phyloP scores from a whole-genome alignment of 768 basidiomycete species.

The Clitopilus hobsonii region DNA sequence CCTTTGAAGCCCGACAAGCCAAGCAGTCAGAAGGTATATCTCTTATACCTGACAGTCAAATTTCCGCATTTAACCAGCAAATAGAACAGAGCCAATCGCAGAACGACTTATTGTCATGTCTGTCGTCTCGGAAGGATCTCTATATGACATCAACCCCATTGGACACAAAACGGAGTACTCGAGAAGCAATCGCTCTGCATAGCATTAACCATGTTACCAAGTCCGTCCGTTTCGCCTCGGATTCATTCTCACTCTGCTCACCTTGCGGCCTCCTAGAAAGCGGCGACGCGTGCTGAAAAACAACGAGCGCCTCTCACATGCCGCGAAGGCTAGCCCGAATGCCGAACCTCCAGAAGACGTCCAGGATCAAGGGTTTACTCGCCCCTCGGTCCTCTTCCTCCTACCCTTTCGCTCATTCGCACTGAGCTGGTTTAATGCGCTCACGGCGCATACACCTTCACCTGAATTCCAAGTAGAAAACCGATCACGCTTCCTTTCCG shows the following conservation, averaged over 20 bases:
- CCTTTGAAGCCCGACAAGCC: slow-evolving; percentile 50
- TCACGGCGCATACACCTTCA: slow-evolving; percentile 71
- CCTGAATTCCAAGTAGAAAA: slow-evolving; percentile 85
- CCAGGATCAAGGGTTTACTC: slow-evolving; percentile 97
- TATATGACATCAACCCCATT: slow-evolving; percentile 65
- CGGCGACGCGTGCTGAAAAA: slow-evolving; percentile 88
- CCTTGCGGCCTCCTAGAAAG: slow-evolving; percentile 54
- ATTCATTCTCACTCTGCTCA: background rate
- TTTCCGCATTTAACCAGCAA: slow-evolving; percentile 4
- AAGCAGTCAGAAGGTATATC: slow-evolving; percentile 49
- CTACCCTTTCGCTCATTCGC: slow-evolving; percentile 92
- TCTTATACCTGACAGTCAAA: slow-evolving; percentile 1
- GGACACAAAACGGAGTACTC: slow-evolving; percentile 55
- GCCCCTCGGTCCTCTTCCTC: slow-evolving; percentile 89
- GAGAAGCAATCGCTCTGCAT: slow-evolving; percentile 75
- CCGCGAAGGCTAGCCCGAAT: slow-evolving; percentile 49
- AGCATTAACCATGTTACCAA: slow-evolving; percentile 86
- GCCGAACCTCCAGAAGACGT: slow-evolving; percentile 64
- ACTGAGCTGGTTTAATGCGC: slow-evolving; percentile 73
- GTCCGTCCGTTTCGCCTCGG: slow-evolving; percentile 36
- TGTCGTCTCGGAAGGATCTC: slow-evolving; percentile 71
- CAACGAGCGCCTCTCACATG: slow-evolving; percentile 84
- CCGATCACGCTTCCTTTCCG: slow-evolving; percentile 70
- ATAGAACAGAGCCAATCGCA: slow-evolving; percentile 53
- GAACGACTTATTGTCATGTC: slow-evolving; percentile 59